Conservation (phyloP, 2,329 filamentous ascomycete species). For the Trichoderma sp. region DNA sequence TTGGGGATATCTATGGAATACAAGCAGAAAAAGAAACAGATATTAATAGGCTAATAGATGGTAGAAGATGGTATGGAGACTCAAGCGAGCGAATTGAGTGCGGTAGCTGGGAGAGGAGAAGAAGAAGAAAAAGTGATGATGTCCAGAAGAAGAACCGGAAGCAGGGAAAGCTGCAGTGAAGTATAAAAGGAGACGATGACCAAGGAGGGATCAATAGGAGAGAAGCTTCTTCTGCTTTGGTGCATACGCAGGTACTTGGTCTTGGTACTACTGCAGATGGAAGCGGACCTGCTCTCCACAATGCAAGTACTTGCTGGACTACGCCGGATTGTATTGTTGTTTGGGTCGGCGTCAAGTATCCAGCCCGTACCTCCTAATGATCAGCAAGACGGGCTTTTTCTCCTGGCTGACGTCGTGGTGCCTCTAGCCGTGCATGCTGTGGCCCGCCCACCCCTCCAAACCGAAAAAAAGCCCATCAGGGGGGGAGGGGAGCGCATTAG, state of each 20-base stretch:
- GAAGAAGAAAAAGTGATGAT: conserved; percentile 18
- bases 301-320: neutral
- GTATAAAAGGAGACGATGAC: conserved; percentile 22
- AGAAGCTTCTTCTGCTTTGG: conserved; percentile 10
- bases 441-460: conserved; percentile 10
- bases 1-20: neutral
- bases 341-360: neutral
- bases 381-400: neutral
- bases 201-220: conserved; percentile 23
- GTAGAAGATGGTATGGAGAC: neutral
- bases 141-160: conserved; percentile 7
- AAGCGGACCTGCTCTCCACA: conserved; percentile 8
- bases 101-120: neutral
- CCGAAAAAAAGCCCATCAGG: neutral
- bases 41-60: conserved; percentile 4
- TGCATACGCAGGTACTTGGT: neutral
- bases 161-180: conserved; percentile 24
- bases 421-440: neutral
- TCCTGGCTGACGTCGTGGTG: conserved; percentile 21
- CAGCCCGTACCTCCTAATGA: neutral
- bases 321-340: neutral
- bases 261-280: neutral
- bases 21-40: neutral
- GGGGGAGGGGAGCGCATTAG: conserved; percentile 6
- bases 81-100: conserved; percentile 7